Base-by-base conservation (phyloP, 1,139 yeast species). In the Yamadazyma taylorii region DNA sequence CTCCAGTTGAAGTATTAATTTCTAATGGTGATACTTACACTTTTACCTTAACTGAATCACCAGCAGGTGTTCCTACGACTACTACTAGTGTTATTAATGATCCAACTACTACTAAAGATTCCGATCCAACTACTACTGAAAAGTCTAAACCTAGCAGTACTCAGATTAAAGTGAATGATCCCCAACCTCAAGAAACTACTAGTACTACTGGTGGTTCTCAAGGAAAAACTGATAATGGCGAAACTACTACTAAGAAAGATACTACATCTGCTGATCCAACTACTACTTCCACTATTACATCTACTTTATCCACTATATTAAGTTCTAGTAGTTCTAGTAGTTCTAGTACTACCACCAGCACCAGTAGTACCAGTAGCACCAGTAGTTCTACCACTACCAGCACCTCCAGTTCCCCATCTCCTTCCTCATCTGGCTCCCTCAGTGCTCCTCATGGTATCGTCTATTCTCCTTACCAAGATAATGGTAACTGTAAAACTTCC, bases 391-490 rank as follows among this genome's bases (percentile, higher is more conserved):
- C 56, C 16, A 50, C 61, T 24, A 52, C 57, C n/a, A 48, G 63
- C 13, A 43, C 56, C 15, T 41, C 53, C 26, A 40, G 51, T 17
- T 38, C 47, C 17, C 38, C 51, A 54, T 40, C 50, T 24, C 30
- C 45, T 11, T 30, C 47, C 22, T 25, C 51, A 4, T 37, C 38
- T 13, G 36, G 47, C 9, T 30, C 46, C 13, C 28, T 62, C 19
- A 24, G 56, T 15, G 51, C 69, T 32, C 90, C 90, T 40, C 59
- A 67, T 33, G 75, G 79, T 23, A 69, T 84, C 39, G 87, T 80
- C 24, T 89, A 89, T 70, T 82, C 92, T 24, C 97, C 97, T 24
- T 89, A 87, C 66, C 73, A 75, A 40, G 62, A 78, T 54, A 80
- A 78, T 52, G 77, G 82, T 24, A 49, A 77, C 3, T 89, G 97